Evolutionary conservation across 106 monocot species (phyloP).

Genomic region (Platanthera guangdongensis): DNA sequence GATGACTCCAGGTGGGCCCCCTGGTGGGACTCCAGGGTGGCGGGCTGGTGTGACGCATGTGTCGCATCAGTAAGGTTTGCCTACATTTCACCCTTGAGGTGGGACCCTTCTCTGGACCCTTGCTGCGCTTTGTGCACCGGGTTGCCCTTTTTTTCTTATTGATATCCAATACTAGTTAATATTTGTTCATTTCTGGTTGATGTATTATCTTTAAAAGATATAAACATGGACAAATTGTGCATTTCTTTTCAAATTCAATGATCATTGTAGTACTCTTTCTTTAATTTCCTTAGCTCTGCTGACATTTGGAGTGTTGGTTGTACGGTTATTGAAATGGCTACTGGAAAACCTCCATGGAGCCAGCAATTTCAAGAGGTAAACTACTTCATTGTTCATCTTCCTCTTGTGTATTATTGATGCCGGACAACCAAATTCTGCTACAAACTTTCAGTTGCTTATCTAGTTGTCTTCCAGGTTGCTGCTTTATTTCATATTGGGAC

Average conservation of each 20-base stretch:
- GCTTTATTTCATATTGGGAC: slow-evolving; percentile 85
- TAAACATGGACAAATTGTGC: neutral
- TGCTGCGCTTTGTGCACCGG: no score
- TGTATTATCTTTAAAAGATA: neutral
- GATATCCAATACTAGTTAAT: no score
- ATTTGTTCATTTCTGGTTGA: neutral
- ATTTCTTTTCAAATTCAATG: neutral
- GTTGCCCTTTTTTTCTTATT: no score
- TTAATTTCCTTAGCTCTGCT: slow-evolving; percentile 59
- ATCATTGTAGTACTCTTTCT: neutral
- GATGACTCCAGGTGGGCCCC: no score
- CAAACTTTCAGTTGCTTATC: neutral
- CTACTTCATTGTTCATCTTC: neutral
- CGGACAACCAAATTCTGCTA: neutral
- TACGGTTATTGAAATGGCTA: slow-evolving; percentile 99
- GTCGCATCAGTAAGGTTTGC: no score
- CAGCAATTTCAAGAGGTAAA: slow-evolving; percentile 87
- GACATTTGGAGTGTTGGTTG: slow-evolving; percentile 99
- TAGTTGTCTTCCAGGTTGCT: slow-evolving; percentile 54
- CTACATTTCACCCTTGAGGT: no score
- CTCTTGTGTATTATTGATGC: neutral
- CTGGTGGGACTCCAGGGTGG: no score
- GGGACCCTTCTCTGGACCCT: no score
- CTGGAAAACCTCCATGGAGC: slow-evolving; percentile 99
- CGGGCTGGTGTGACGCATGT: no score